These are phyloP conservation scores for Didymella exigua DNA, from an alignment of 2,329 filamentous ascomycete genomes.

Conservation along the genomic window DNA sequence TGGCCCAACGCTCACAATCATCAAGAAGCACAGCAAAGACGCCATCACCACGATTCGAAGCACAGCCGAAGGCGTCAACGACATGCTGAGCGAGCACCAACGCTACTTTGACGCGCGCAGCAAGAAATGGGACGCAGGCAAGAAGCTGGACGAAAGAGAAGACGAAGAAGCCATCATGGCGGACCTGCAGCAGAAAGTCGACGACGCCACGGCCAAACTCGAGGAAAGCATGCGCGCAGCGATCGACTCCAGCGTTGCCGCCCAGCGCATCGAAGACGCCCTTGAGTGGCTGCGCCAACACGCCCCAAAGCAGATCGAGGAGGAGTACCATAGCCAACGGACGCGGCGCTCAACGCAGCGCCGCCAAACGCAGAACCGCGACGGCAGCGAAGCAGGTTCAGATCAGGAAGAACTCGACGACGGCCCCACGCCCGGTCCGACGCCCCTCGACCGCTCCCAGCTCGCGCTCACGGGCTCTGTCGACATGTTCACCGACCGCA, in stretches of 20 bases:
- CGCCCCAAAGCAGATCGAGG: conserved; percentile 35
- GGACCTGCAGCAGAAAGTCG: conserved; percentile 53
- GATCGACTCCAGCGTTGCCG: conserved; percentile 61
- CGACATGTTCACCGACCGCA: conserved; percentile 46
- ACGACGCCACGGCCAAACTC: conserved; percentile 59
- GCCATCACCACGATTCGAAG: conserved; percentile 56
- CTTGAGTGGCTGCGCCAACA: conserved; percentile 52
- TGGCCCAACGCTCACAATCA: conserved; percentile 49
- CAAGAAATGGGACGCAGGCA: conserved; percentile 44
- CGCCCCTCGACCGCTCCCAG: conserved; percentile 43
- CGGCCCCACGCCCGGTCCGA: conserved; percentile 47
- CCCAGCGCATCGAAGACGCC: conserved; percentile 52
- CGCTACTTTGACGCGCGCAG: conserved; percentile 45
- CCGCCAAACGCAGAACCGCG: conserved; percentile 11
- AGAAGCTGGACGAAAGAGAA: conserved; percentile 46
- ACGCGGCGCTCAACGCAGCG: conserved; percentile 45
- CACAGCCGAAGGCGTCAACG: conserved; percentile 61
- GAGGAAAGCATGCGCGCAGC: conserved; percentile 63
- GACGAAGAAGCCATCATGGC: conserved; percentile 49
- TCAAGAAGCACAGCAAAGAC: conserved; percentile 57
- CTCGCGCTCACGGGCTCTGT: conserved; percentile 42
- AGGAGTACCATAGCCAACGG: conserved; percentile 43
- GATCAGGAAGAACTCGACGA: conserved; percentile 46
- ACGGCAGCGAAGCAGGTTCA: conserved; percentile 36
- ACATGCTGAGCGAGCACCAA: conserved; percentile 53